Base-by-base conservation (phyloP, 1,139 yeast species). In the Pneumocystis jirovecii region DNA sequence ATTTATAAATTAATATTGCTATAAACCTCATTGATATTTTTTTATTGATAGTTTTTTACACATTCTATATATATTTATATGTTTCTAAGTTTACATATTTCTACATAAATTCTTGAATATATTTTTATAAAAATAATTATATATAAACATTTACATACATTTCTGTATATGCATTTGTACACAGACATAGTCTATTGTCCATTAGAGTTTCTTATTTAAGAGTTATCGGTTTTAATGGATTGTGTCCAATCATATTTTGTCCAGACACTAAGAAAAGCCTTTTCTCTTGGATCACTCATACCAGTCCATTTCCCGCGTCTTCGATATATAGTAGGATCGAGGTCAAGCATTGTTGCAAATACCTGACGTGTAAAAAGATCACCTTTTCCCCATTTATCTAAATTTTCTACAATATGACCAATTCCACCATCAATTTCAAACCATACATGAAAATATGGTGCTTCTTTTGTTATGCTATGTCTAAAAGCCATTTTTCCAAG, bases 361-460 rank as follows among this genome's bases (percentile, higher is more conserved):
- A 80, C 76, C 61, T 77, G 76, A 45, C 83, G 71, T 3, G 80
- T 81, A 71, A 81, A 79, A 60, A 75, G 66, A 67, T 80, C 83
- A 5, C 77, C 79, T 56, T 70, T 70, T 0, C 83, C 83, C 83
- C 83, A 81, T 10, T 65, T 63, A 1, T 69, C 64, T 0, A 70
- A 64, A 65, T 78, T 76, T 66, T 81, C 83, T 6, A 81, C 76
- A n/a, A 81, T 79, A 70, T 81, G 83, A 1, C 82, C 84, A 61
- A 79, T 65, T 0, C 84, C 84, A 12, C 83, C 83, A 64, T 78
- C 75, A 12, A 78, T 65, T 39, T 73, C 74, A 66, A 79, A 73
- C 84, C 84, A 81, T 4, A 78, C 81, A 69, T 81, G 84, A 70
- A 79, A 80, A 69, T 76, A 81, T 0, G 82, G 81, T 3, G 82